phyloP scores from a whole-genome alignment of 108 stramenopile genomes.

The Skeletonema marinoi region DNA sequence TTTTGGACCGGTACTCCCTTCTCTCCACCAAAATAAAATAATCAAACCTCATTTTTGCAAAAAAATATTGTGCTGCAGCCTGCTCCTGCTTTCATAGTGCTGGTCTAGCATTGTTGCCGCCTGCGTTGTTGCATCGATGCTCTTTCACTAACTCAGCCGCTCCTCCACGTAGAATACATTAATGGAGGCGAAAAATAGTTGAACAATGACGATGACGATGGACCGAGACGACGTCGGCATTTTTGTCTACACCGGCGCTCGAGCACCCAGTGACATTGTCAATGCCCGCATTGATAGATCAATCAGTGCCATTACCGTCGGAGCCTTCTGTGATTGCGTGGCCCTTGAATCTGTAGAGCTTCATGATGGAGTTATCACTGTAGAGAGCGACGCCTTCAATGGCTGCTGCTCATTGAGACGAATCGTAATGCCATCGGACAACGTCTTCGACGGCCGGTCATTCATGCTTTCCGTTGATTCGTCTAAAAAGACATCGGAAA shows the following conservation, averaged over 20 bases:
- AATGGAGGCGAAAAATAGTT: no score
- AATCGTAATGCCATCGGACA: not conserved
- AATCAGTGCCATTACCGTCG: not conserved
- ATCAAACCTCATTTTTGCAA: no score
- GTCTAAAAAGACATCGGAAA: not conserved
- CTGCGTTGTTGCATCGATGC: no score
- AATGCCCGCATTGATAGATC: not conserved
- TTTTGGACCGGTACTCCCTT: no score
- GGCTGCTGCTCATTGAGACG: not conserved
- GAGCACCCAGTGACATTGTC: not conserved
- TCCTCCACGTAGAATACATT: no score
- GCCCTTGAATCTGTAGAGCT: not conserved
- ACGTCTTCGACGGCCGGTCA: not conserved
- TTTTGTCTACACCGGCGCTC: not conserved
- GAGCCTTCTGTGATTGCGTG: not conserved
- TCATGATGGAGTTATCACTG: not conserved
- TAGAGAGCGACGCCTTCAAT: not conserved
- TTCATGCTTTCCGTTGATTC: not conserved
- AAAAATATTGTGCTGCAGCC: no score
- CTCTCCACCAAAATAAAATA: no score
- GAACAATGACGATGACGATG: no score
- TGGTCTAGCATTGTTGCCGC: no score
- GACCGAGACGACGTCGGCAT: not conserved
- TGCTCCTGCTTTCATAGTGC: no score
- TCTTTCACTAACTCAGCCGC: no score